Evolutionary conservation across 805 yeast genomes (phyloP), one percentile per base, ranked within the genome.

Genomic region (Yarrowia sp.): DNA sequence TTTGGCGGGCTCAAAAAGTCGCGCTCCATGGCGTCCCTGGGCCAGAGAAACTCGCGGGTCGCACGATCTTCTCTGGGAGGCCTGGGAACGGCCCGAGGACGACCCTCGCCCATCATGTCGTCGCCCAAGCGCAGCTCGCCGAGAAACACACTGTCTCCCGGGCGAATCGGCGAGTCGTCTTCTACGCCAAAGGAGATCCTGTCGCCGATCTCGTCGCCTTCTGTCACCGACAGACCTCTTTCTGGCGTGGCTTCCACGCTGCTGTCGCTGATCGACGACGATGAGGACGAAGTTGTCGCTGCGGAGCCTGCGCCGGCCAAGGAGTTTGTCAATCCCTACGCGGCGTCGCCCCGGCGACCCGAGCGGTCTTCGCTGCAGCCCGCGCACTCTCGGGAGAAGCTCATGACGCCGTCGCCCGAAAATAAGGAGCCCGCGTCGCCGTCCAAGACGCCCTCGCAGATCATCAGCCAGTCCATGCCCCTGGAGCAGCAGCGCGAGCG

Each of bases 251-350:
- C 62, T n/a, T 19, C 62, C 6, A 32, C 62, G 8, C 27, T 58
- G 4, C 27, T 58, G n/a, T 58, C 62, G 7, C 24, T 58, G 13
- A 58, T 58, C 24, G 62, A 58, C 14, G 47, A 58, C n/a, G 47
- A 27, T 3, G 61, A 38, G 22, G 55, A 58, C 1, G 55, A 42
- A n/a, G 33, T 18, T 6, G 12, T 12, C 21, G 16, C 13, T 14
- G 1, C 16, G 47, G 24, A 10, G 2, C 33, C 9, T 7, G 29
- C n/a, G 2, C n/a, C 47, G 4, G 6, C 36, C 19, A 55, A 38
- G 47, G 47, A 39, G 33, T 42, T 58, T 9, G 13, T 58, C 16
- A 58, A 58, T 33, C 62, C 62, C 12, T 58, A 58, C 35, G 51
- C 53, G 1, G 12, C 39, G 3, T 38, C 61, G 13, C 61, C 61